phyloP scores from a whole-genome alignment of 371 early-diverging fungal genomes.

The Syncephalastrum racemosum region DNA sequence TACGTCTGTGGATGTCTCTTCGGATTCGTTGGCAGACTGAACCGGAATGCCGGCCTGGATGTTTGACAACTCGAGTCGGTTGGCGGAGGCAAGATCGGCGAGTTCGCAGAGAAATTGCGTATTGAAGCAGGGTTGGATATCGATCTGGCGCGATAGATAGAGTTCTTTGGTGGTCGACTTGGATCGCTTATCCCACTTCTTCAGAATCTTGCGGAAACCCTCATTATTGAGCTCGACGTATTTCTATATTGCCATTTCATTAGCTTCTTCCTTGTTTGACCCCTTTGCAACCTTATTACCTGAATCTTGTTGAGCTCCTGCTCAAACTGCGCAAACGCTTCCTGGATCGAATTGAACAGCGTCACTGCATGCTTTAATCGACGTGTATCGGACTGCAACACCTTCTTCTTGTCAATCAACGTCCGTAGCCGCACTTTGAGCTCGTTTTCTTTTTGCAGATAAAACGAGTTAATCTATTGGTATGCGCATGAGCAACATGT shows the following conservation, averaged over 20 bases:
- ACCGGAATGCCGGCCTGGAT: constrained; percentile 46
- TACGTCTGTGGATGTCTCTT: constrained; percentile 16
- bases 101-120: constrained; percentile 86
- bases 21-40: constrained; percentile 12
- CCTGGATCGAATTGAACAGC: constrained; percentile 69
- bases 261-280: neutral
- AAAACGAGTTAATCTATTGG: constrained; percentile 77
- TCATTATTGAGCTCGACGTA: constrained; percentile 95
- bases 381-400: constrained; percentile 58
- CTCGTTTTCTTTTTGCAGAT: constrained; percentile 78
- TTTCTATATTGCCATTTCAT: constrained; percentile 52
- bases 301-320: constrained; percentile 93
- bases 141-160: constrained; percentile 91
- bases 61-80: constrained; percentile 62
- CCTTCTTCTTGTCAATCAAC: constrained; percentile 79
- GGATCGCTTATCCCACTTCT: constrained; percentile 97
- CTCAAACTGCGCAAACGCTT: constrained; percentile 89
- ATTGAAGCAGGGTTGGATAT: constrained; percentile 95
- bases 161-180: constrained; percentile 94
- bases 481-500: neutral
- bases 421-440: constrained; percentile 76
- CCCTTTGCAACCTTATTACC: constrained; percentile 42
- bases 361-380: constrained; percentile 58
- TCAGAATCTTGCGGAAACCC: constrained; percentile 95
- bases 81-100: constrained; percentile 75